Conservation (phyloP, 1,284 basidiomycete genomes). For the Heterobasidion annosum region DNA sequence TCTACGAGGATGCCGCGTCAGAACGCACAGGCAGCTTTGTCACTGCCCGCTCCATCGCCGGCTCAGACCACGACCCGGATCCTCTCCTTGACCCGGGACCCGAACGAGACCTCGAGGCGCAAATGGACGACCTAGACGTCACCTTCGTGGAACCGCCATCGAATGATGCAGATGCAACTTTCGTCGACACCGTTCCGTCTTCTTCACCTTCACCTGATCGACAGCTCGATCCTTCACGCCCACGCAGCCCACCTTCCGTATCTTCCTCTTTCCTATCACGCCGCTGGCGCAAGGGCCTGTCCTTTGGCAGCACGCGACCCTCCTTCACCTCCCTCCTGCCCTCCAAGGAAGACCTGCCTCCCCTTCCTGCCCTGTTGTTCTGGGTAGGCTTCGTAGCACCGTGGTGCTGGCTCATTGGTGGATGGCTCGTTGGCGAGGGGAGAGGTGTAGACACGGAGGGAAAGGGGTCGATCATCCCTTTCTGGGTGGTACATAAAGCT, state of each 20-base stretch:
- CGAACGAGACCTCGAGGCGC: not conserved
- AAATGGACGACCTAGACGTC: not conserved
- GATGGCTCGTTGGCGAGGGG: conserved; percentile 51
- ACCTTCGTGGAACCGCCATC: not conserved
- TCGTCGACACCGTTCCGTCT: not conserved
- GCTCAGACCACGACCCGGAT: conserved; percentile 22
- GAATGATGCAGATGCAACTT: not conserved
- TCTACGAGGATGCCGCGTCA: conserved; percentile 36
- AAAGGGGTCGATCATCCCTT: conserved; percentile 18
- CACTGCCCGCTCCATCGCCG: conserved; percentile 38
- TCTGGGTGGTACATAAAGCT: conserved; percentile 17
- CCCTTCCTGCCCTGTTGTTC: conserved; percentile 47
- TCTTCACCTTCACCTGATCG: conserved; percentile 3
- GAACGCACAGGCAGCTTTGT: conserved; percentile 51
- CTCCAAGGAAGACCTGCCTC: conserved; percentile 10
- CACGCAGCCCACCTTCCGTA: conserved; percentile 2
- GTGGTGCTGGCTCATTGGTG: conserved; percentile 64
- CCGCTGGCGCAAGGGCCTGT: conserved; percentile 21
- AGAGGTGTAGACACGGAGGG: conserved; percentile 18
- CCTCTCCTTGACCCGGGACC: not conserved
- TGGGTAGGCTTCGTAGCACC: conserved; percentile 60
- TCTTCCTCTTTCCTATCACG: conserved; percentile 16
- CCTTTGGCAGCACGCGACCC: conserved; percentile 21
- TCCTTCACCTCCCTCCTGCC: conserved; percentile 11
- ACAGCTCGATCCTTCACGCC: not conserved